Percentiles rank a stretch among this genome's conserved stretches.
phyloP scores from a whole-genome alignment of 2,329 filamentous ascomycete species.

The Aspergillus sp. region DNA sequence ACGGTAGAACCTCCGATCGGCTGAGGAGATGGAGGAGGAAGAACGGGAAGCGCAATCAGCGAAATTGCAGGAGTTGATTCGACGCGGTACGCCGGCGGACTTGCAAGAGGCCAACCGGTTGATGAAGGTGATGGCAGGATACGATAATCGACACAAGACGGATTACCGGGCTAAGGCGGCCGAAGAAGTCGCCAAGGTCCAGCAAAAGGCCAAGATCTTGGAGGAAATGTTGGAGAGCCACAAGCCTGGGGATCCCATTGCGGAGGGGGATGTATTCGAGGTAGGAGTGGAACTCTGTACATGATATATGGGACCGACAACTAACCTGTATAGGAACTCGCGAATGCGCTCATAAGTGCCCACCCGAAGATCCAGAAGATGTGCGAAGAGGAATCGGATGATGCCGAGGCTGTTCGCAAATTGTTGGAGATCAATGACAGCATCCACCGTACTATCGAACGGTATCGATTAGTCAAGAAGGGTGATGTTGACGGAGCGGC shows the following conservation, averaged over 20 bases:
- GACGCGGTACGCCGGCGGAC: conserved; percentile 83
- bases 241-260: conserved; percentile 70
- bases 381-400: conserved; percentile 97
- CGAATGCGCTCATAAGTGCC: conserved; percentile 79
- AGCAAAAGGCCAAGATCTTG: conserved; percentile 85
- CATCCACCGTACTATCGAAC: conserved; percentile 91
- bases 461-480: conserved; percentile 94
- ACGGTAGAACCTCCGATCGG: conserved; percentile 78
- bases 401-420: conserved; percentile 91
- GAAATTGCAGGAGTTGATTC: conserved; percentile 95
- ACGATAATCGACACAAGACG: conserved; percentile 89
- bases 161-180: conserved; percentile 97
- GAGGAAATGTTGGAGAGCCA: conserved; percentile 89
- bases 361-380: conserved; percentile 99
- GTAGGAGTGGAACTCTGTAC: conserved; percentile 29
- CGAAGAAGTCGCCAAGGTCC: conserved; percentile 88
- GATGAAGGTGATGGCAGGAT: conserved; percentile 99
- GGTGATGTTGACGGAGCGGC: conserved; percentile 79
- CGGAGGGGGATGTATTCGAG: conserved; percentile 62
- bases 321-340: conserved; percentile 60
- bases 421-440: conserved; percentile 97
- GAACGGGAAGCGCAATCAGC: conserved; percentile 90
- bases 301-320: background rate
- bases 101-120: conserved; percentile 93
- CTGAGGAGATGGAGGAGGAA: conserved; percentile 98